Percentiles rank a stretch among this genome's conserved stretches.
These are phyloP conservation scores for Aegilops umbellulata DNA, from an alignment of 176 grass and related monocot genomes.

Conservation along the genomic window DNA sequence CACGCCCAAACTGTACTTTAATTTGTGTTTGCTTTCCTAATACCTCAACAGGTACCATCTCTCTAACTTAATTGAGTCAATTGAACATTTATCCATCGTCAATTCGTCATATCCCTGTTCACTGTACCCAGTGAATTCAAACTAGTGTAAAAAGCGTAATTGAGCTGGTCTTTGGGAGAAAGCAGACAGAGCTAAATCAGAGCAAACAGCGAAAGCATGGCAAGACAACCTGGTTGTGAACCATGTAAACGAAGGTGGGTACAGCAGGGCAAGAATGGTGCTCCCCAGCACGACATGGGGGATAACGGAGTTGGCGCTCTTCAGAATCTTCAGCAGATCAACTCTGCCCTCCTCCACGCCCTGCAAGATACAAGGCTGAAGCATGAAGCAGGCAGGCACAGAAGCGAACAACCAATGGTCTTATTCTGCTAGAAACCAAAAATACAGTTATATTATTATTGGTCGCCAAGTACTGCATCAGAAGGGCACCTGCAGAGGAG, in stretches of 20 bases:
- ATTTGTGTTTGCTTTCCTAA: not conserved
- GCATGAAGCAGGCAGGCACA: not conserved
- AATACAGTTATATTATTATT: not conserved
- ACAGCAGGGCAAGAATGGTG: slow-evolving; percentile 81
- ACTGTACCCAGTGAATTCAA: not conserved
- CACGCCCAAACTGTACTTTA: not conserved
- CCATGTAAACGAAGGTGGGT: slow-evolving; percentile 93
- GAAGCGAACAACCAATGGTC: slow-evolving; percentile 3
- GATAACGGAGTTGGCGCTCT: slow-evolving; percentile 71
- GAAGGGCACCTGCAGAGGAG: slow-evolving; percentile 47
- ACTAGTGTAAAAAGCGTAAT: not conserved
- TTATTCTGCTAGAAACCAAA: not conserved
- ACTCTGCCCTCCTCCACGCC: slow-evolving; percentile 34
- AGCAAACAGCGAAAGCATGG: not conserved
- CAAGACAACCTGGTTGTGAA: slow-evolving; percentile 74
- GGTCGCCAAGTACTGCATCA: not conserved
- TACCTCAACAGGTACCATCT: not conserved
- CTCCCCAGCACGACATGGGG: slow-evolving; percentile 90
- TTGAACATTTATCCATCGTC: not conserved
- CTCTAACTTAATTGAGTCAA: not conserved
- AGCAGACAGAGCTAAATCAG: not conserved
- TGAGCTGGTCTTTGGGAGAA: not conserved
- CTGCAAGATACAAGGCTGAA: slow-evolving; percentile 36
- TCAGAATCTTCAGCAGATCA: slow-evolving; percentile 57
- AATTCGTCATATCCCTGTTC: not conserved